phyloP scores from a whole-genome alignment of 768 basidiomycete genomes.

The Pleurotus cornucopiae region DNA sequence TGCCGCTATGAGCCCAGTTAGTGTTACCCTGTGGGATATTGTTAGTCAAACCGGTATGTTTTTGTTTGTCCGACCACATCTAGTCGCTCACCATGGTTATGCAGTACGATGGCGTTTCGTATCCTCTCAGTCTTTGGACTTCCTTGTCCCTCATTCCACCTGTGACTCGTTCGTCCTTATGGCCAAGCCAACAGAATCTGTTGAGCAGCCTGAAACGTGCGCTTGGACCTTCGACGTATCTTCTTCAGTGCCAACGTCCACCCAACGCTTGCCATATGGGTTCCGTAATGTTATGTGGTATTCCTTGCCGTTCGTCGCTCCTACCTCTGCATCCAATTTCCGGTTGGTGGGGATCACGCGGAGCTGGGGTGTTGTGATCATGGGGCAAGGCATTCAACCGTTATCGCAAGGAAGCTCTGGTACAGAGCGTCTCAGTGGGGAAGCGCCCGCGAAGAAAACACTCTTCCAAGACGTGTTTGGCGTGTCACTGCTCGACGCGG shows the following conservation, averaged over 20 bases:
- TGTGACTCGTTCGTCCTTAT: conserved; percentile 61
- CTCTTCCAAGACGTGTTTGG: conserved; percentile 94
- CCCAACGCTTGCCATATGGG: conserved; percentile 54
- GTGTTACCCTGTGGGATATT: conserved; percentile 72
- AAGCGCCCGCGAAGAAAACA: conserved; percentile 33
- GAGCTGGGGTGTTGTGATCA: conserved; percentile 58
- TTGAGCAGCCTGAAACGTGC: conserved; percentile 28
- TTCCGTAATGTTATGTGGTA: conserved; percentile 46
- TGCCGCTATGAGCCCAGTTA: conserved; percentile 42
- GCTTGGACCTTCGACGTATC: conserved; percentile 45
- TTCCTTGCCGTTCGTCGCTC: conserved; percentile 18
- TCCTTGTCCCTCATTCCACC: conserved; percentile 50
- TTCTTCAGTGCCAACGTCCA: conserved; percentile 40
- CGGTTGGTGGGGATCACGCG: conserved; percentile 69
- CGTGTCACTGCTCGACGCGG: conserved; percentile 53
- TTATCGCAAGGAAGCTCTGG: conserved; percentile 38
- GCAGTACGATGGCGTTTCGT: conserved; percentile 60
- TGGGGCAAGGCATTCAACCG: conserved; percentile 54
- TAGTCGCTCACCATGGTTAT: not conserved
- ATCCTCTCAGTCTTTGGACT: conserved; percentile 31
- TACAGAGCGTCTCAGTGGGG: conserved; percentile 31
- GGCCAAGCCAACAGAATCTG: conserved; percentile 24
- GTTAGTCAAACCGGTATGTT: conserved; percentile 55
- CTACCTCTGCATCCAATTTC: conserved; percentile 28
- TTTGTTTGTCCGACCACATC: not conserved